Percentiles rank a stretch among this genome's conserved stretches.
Conservation (phyloP, 441 rosid genomes). For the Adansonia grandidieri region DNA sequence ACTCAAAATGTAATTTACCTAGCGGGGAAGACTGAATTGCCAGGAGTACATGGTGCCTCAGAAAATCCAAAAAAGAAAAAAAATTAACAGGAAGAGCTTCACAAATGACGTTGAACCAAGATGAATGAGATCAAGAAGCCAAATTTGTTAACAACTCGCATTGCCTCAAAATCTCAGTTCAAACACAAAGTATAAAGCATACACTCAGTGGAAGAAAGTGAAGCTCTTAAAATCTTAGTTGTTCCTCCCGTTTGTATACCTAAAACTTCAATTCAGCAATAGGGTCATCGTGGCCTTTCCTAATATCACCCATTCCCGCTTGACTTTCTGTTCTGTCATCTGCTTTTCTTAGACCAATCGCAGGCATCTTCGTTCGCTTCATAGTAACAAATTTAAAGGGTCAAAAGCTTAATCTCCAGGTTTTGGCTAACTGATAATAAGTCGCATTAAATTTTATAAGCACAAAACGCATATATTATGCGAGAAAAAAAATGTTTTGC, state of each 20-base stretch:
- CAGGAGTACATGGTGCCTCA: too few species aligned
- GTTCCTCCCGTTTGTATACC: background rate
- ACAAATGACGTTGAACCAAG: too few species aligned
- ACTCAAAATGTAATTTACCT: too few species aligned
- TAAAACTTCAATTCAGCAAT: background rate
- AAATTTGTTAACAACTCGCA: too few species aligned
- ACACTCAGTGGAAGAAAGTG: background rate
- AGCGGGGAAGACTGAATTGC: too few species aligned
- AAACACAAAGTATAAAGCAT: background rate
- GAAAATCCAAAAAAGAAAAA: too few species aligned
- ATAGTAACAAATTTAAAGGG: background rate
- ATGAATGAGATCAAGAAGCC: too few species aligned
- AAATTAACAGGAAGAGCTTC: too few species aligned
- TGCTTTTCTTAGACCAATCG: background rate
- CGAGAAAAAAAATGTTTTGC: too few species aligned
- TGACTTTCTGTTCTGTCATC: background rate
- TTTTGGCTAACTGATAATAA: too few species aligned
- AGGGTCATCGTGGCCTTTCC: background rate
- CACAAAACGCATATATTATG: too few species aligned
- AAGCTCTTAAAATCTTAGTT: background rate
- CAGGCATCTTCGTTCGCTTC: background rate
- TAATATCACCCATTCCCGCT: background rate
- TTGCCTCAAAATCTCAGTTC: background rate
- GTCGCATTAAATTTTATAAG: too few species aligned
- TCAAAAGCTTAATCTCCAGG: background rate